Conservation (phyloP, 768 basidiomycete genomes). For the Cubamyces lactineus region DNA sequence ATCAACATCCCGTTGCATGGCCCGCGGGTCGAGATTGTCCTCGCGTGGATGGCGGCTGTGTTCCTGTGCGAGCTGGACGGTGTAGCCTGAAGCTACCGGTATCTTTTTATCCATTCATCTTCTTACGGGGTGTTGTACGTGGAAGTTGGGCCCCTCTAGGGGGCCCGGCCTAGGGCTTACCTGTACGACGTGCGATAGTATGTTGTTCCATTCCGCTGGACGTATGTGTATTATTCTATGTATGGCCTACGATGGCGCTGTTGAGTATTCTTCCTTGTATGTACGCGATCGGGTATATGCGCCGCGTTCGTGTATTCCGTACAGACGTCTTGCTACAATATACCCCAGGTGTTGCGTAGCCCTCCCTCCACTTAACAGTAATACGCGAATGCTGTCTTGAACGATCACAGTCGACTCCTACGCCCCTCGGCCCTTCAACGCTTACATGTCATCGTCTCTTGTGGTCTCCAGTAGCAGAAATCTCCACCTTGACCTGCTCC, state of each 20-base stretch:
- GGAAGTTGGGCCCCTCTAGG: background rate
- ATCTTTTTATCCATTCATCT: no score
- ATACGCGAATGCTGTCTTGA: no score
- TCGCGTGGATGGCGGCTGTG: slow-evolving; percentile 85
- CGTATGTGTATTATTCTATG: background rate
- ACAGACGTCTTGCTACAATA: background rate
- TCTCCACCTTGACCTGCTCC: slow-evolving; percentile 23
- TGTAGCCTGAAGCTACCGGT: slow-evolving; percentile 25
- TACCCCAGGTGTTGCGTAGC: background rate
- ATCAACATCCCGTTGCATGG: slow-evolving; percentile 87
- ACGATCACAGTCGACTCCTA: no score
- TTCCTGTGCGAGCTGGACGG: slow-evolving; percentile 73
- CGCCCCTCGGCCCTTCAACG: background rate
- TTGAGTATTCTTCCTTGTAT: no score
- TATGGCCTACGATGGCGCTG: no score
- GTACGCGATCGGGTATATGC: no score
- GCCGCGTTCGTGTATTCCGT: no score
- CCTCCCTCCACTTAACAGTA: no score
- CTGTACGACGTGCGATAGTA: no score
- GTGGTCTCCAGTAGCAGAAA: background rate
- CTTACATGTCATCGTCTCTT: background rate
- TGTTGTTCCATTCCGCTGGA: background rate
- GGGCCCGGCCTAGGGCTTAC: no score
- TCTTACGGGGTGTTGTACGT: no score
- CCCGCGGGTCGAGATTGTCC: slow-evolving; percentile 80